Base-by-base conservation (phyloP, 2,329 filamentous ascomycete genomes). In the Aspergillus terreus region DNA sequence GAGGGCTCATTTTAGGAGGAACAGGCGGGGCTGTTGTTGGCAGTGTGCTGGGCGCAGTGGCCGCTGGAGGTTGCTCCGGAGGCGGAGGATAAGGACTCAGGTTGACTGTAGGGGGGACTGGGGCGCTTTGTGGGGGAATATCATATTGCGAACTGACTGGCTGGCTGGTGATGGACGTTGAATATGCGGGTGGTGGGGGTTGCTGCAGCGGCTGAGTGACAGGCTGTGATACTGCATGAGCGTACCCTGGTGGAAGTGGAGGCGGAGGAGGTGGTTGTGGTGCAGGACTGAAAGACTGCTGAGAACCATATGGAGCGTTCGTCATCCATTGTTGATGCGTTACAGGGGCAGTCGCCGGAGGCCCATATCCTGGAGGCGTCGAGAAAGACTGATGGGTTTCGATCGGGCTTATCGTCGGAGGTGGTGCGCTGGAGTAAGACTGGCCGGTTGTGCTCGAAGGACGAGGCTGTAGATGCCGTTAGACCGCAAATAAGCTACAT, bases 231-330 rank as follows among this genome's bases (percentile, higher is more conserved):
- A 60, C 52, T 47, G 63, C 61, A 47, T 59, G 57, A 44, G 73
- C 67, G 56, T 75, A 73, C 32, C 59, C 64, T 6, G 64, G 63
- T 21, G 73, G 74, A 38, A 73, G 72, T n/a, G 73, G 71, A 1
- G 71, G 72, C n/a, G 66, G 68, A 12, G 72, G 71, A 6, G 55
- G 54, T 6, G 51, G 54, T 10, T 54, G 54, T 1, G 73, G 66
- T 25, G 66, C 52, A 47, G 62, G 45, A n/a, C 47, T 49, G 35
- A 52, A 51, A 46, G 55, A 47, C n/a, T 58, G 58, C 27, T 62
- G 63, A 30, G 49, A 44, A 15, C 58, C 54, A 55, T 68, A 61
- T 25, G 64, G 52, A 33, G 57, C 50, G 45, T 57, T 60, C 17
- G 58, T 54, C 12, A 58, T 54, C 58, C 57, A 63, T 45, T 54